Percentiles rank a stretch among this genome's conserved stretches.
Evolutionary conservation across 2,329 filamentous ascomycete species (phyloP).

Genomic region (Escovopsis weberi): DNA sequence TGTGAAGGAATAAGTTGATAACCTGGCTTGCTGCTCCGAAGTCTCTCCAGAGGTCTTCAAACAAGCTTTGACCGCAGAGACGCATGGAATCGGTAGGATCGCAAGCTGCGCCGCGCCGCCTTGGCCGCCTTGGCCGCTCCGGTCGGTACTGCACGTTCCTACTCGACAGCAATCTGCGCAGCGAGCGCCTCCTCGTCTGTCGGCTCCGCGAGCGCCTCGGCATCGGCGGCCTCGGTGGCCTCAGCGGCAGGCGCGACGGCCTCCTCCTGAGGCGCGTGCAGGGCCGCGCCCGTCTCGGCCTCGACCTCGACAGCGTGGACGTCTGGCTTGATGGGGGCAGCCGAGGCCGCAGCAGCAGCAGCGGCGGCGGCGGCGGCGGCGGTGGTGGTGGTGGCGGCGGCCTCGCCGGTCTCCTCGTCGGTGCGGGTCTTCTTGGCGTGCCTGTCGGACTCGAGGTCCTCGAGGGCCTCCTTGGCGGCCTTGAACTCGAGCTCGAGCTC

Average conservation of each 20-base stretch:
- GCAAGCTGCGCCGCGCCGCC: too few relatives aligned
- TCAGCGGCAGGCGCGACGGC: neutral
- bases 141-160: neutral
- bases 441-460: conserved; percentile 10
- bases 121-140: too few relatives aligned
- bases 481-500: conserved; percentile 53
- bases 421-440: conserved; percentile 16
- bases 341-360: too few relatives aligned
- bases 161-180: neutral
- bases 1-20: too few relatives aligned
- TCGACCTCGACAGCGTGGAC: conserved; percentile 1
- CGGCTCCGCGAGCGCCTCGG: neutral
- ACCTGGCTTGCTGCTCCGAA: too few relatives aligned
- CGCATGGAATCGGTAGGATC: too few relatives aligned
- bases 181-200: neutral
- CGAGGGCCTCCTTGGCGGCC: conserved; percentile 11
- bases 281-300: too few relatives aligned
- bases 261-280: too few relatives aligned
- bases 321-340: neutral
- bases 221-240: conserved; percentile 2
- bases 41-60: too few relatives aligned
- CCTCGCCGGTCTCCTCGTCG: conserved; percentile 5
- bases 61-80: too few relatives aligned
- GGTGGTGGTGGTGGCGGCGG: neutral
- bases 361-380: conserved; percentile 1